Percentiles rank a stretch among this genome's conserved stretches.
These are phyloP conservation scores for Puccinia hordei DNA, from an alignment of 1,284 basidiomycete species.

Conservation along the genomic window DNA sequence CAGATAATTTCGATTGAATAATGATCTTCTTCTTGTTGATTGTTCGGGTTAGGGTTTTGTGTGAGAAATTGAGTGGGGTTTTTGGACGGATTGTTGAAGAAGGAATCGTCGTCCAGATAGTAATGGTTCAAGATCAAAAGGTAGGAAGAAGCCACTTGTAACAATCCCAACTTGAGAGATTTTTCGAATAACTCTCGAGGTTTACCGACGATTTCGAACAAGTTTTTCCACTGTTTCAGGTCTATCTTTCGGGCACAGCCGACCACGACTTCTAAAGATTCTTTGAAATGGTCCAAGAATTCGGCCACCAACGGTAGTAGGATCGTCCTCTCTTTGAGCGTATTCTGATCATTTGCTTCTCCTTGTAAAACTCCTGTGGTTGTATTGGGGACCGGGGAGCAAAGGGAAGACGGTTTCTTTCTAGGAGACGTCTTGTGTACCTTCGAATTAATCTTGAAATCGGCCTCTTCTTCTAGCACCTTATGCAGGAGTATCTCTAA, in stretches of 20 bases:
- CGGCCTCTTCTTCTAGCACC: conserved; percentile 90
- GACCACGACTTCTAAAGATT: conserved; percentile 86
- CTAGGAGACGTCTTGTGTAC: no score
- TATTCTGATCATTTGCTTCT: no score
- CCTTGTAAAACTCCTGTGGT: no score
- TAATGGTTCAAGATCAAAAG: conserved; percentile 77
- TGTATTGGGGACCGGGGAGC: no score
- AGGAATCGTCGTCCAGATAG: conserved; percentile 68
- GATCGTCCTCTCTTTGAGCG: no score
- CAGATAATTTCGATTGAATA: conserved; percentile 55
- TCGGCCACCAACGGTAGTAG: no score
- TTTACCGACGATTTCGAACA: conserved; percentile 87
- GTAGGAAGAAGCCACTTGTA: conserved; percentile 90
- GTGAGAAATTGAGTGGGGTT: not conserved
- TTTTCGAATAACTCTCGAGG: conserved; percentile 89
- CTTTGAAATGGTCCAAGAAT: conserved; percentile 92
- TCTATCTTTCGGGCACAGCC: conserved; percentile 97
- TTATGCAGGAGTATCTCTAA: conserved; percentile 91
- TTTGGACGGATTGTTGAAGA: conserved; percentile 63
- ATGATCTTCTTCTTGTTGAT: conserved; percentile 48
- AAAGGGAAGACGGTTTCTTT: no score
- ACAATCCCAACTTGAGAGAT: conserved; percentile 72
- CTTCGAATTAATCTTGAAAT: no score
- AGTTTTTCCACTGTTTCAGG: conserved; percentile 80
- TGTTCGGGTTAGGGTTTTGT: not conserved